A percentile compares a stretch with the other conserved stretches of the same genome.
Conservation (phyloP, 805 yeast genomes). For the Kuraishia ogatae region DNA sequence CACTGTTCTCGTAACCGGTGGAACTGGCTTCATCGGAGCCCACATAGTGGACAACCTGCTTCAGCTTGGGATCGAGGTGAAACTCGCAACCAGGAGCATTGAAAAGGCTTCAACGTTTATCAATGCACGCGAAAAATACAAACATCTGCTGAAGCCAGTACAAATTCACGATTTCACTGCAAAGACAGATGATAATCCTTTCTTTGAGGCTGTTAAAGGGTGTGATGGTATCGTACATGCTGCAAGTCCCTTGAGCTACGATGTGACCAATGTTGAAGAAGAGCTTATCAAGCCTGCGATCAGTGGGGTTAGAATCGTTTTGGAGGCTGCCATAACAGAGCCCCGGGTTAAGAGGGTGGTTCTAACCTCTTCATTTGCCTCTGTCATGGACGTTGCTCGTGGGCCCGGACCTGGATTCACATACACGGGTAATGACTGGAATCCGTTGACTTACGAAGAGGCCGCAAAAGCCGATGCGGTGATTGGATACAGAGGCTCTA, state of each 20-base stretch:
- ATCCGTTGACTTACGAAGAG: conserved; percentile 4
- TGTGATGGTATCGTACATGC: conserved; percentile 7
- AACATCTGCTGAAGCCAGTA: conserved; percentile 10
- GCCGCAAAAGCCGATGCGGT: conserved; percentile 10
- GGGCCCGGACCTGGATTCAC: conserved; percentile 5
- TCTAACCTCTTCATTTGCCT: conserved; percentile 4
- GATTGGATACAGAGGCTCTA: conserved; percentile 27
- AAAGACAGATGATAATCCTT: conserved; percentile 3
- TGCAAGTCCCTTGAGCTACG: conserved; percentile 10
- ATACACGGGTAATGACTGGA: conserved; percentile 5
- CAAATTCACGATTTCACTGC: conserved; percentile 10
- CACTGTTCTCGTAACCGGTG: conserved; percentile 5
- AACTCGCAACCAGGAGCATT: conserved; percentile 12
- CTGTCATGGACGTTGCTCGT: conserved; percentile 5
- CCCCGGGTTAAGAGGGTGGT: conserved; percentile 3
- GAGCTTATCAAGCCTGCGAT: conserved; percentile 12
- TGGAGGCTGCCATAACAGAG: conserved; percentile 5
- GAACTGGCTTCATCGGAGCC: conserved; percentile 6
- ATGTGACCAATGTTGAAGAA: conserved; percentile 9
- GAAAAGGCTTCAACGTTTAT: conserved; percentile 12
- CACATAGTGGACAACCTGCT: conserved; percentile 4
- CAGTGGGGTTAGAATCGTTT: conserved; percentile 8
- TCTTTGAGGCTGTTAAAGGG: conserved; percentile 6
- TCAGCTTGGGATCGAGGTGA: conserved; percentile 14
- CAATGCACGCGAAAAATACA: conserved; percentile 7